Conservation (phyloP, 495 filamentous ascomycete genomes). For the Trichocladium uniseriatum region DNA sequence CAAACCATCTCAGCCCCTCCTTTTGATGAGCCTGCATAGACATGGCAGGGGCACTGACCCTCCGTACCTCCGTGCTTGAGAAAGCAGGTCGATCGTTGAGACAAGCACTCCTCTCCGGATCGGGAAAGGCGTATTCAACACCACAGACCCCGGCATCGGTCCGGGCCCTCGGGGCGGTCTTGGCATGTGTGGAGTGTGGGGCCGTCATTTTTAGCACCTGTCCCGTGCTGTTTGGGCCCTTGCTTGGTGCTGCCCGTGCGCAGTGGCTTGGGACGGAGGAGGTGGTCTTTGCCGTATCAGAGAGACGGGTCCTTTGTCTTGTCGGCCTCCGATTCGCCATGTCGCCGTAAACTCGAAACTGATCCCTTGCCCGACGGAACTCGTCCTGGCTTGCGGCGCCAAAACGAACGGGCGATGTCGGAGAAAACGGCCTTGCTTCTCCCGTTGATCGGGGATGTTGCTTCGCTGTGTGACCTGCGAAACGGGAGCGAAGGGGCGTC, state of each 20-base stretch:
- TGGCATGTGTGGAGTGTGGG: slow-evolving; percentile 5
- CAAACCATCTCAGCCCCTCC: background rate
- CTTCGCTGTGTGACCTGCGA: no score
- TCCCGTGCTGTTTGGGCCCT: background rate
- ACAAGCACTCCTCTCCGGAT: slow-evolving; percentile 21
- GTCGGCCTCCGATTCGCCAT: no score
- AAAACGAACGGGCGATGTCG: no score
- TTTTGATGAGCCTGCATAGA: slow-evolving; percentile 6
- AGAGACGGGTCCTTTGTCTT: no score
- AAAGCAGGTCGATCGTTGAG: slow-evolving; percentile 19
- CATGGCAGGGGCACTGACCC: slow-evolving; percentile 19
- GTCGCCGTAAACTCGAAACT: no score
- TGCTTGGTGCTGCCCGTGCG: background rate
- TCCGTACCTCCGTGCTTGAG: slow-evolving; percentile 9
- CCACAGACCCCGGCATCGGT: slow-evolving; percentile 9
- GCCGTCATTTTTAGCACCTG: background rate
- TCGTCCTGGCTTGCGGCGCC: no score
- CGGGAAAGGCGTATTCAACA: slow-evolving; percentile 13
- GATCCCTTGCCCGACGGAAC: no score
- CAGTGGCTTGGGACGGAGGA: no score
- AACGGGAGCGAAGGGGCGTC: no score
- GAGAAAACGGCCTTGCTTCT: no score
- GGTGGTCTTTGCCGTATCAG: no score
- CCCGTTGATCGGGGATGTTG: no score
- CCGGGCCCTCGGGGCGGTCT: slow-evolving; percentile 13